Evolutionary conservation across 495 filamentous ascomycete species (phyloP).

Genomic region (Aspergillus saccharolyticus): DNA sequence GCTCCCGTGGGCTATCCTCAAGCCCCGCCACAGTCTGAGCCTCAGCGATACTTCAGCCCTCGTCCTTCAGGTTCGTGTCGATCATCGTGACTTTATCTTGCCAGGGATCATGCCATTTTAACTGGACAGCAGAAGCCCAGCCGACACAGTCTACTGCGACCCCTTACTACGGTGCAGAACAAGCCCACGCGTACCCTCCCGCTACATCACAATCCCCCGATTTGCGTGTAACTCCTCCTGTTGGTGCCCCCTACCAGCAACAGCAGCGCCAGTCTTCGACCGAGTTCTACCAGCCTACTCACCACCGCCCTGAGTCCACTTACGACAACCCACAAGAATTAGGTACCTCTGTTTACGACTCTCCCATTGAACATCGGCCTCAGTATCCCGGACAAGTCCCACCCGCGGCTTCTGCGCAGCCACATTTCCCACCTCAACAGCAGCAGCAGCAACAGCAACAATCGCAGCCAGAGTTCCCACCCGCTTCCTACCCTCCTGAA

Average conservation of each 20-base stretch:
- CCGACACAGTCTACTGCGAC: slow-evolving; percentile 24
- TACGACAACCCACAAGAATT: slow-evolving; percentile 79
- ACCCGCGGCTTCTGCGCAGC: slow-evolving; percentile 34
- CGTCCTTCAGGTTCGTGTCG: slow-evolving; percentile 45
- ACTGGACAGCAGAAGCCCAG: slow-evolving; percentile 27
- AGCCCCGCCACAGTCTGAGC: slow-evolving; percentile 50
- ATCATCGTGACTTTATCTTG: not conserved
- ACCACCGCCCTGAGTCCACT: slow-evolving; percentile 63
- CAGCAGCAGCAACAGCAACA: slow-evolving; percentile 31
- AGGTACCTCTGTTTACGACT: slow-evolving; percentile 78
- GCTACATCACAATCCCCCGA: slow-evolving; percentile 39
- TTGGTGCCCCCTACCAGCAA: slow-evolving; percentile 29
- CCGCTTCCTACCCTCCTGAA: slow-evolving; percentile 56
- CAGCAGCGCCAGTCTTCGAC: slow-evolving; percentile 36
- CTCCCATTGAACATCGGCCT: slow-evolving; percentile 56
- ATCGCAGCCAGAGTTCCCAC: slow-evolving; percentile 47
- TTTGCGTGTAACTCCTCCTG: slow-evolving; percentile 39
- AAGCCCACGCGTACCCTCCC: slow-evolving; percentile 33
- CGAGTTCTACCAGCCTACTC: slow-evolving; percentile 38
- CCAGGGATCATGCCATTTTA: slow-evolving; percentile 6
- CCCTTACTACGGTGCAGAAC: slow-evolving; percentile 35
- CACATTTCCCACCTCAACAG: slow-evolving; percentile 27
- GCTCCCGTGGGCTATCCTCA: slow-evolving; percentile 49
- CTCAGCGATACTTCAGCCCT: slow-evolving; percentile 68
- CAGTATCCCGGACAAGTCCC: slow-evolving; percentile 43